phyloP scores from a whole-genome alignment of 768 basidiomycete species.

The Aureoboletus auriporus region DNA sequence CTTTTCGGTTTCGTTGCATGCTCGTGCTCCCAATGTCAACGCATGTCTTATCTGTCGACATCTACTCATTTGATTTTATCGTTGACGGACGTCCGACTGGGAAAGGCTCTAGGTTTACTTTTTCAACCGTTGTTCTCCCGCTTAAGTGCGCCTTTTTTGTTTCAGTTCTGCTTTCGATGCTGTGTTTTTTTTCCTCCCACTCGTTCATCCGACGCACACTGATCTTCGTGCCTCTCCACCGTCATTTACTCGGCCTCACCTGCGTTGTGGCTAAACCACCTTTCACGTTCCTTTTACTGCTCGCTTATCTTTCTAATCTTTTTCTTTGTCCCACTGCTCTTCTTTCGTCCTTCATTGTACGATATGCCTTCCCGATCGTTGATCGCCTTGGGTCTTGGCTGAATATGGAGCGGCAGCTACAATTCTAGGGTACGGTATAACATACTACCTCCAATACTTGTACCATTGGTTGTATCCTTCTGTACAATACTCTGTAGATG shows the following conservation, averaged over 20 bases:
- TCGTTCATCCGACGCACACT: conserved; percentile 2
- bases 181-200: neutral
- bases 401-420: conserved; percentile 7
- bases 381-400: conserved; percentile 7
- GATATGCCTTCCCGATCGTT: conserved; percentile 5
- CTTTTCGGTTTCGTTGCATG: conserved; percentile 2
- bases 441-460: conserved; percentile 11
- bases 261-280: conserved; percentile 1
- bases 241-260: conserved; percentile 1
- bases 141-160: too few relatives aligned
- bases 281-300: conserved; percentile 1
- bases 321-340: neutral
- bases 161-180: too few relatives aligned
- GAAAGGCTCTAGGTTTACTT: neutral
- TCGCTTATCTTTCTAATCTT: neutral
- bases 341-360: conserved; percentile 17
- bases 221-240: neutral
- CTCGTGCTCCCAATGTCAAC: neutral
- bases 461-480: conserved; percentile 18
- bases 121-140: neutral
- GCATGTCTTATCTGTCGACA: conserved; percentile 2
- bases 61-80: neutral
- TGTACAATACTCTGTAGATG: conserved; percentile 23
- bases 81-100: neutral
- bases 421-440: conserved; percentile 16